These are phyloP conservation scores for Chlamydomonas urium DNA, from an alignment of 139 green algal genomes.

Conservation along the genomic window DNA sequence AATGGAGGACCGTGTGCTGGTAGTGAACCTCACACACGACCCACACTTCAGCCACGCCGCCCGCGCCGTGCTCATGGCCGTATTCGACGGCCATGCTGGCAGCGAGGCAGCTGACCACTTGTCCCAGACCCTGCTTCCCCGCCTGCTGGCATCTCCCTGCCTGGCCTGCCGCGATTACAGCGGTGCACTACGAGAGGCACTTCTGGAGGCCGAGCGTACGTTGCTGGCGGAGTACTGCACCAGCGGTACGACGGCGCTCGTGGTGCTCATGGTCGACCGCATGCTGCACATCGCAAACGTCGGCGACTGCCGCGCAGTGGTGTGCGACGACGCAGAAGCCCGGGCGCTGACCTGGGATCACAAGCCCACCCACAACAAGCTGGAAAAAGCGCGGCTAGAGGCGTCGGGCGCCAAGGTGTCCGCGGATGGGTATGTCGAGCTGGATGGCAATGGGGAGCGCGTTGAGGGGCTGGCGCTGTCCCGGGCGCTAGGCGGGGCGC, in stretches of 20 bases:
- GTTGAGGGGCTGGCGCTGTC: conserved; percentile 9
- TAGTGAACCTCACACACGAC: background rate
- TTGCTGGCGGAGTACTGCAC: background rate
- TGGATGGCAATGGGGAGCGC: background rate
- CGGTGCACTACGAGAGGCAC: background rate
- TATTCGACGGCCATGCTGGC: conserved; percentile 11
- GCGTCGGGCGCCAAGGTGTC: background rate
- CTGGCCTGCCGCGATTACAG: background rate
- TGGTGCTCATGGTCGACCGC: background rate
- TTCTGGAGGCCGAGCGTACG: background rate
- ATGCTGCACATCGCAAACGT: conserved; percentile 13
- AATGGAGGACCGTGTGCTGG: conserved; percentile 10
- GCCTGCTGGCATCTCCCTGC: background rate
- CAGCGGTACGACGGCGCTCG: background rate
- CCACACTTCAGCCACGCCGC: background rate
- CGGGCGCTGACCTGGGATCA: conserved; percentile 5
- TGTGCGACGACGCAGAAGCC: conserved; percentile 7
- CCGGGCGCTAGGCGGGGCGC: background rate
- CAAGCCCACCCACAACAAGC: background rate
- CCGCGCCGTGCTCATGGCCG: background rate
- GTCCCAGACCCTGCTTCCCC: background rate
- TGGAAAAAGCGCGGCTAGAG: background rate
- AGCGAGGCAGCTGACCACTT: conserved; percentile 8
- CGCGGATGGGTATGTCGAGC: background rate
- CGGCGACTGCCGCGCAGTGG: conserved; percentile 11